phyloP scores from a whole-genome alignment of 805 yeast genomes.

The Yarrowia osloensis region DNA sequence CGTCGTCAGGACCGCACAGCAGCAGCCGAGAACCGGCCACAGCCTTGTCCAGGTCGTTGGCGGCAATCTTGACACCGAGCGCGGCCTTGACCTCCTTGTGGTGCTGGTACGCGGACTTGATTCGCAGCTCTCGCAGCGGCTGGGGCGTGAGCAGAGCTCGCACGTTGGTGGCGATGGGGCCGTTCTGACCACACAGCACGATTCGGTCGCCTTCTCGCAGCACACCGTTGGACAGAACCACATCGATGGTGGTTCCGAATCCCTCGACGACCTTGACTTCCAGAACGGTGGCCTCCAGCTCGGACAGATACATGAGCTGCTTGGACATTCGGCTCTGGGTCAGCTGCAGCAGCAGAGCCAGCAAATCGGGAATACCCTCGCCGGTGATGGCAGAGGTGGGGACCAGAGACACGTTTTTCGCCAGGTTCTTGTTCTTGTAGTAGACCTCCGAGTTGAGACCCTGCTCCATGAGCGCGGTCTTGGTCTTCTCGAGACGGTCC shows the following conservation, averaged over 20 bases:
- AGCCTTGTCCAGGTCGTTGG: conserved; percentile 96
- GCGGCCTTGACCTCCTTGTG: conserved; percentile 99
- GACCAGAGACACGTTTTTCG: conserved; percentile 92
- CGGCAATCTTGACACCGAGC: conserved; percentile 97
- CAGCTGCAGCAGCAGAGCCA: conserved; percentile 90
- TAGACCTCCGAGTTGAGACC: conserved; percentile 97
- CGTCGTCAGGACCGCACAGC: conserved; percentile 95
- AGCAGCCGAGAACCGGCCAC: conserved; percentile 97
- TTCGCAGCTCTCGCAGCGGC: conserved; percentile 92
- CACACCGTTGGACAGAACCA: conserved; percentile 94
- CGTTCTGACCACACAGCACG: conserved; percentile 96
- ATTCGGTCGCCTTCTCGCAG: conserved; percentile 92
- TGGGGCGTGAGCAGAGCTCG: conserved; percentile 97
- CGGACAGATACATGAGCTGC: conserved; percentile 92
- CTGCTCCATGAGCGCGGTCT: conserved; percentile 93
- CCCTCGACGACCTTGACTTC: conserved; percentile 31
- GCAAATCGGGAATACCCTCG: conserved; percentile 99
- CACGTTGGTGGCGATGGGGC: conserved; percentile 95
- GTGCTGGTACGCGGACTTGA: conserved; percentile 95
- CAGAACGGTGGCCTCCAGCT: conserved; percentile 88
- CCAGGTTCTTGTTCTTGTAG: conserved; percentile 89
- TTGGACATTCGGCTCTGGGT: conserved; percentile 99
- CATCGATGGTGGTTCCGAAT: conserved; percentile 89
- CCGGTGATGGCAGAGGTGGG: conserved; percentile 99
- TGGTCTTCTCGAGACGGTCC: conserved; percentile 79